These are phyloP conservation scores for Termitomyces sp. DNA, from an alignment of 768 basidiomycete species.

Conservation along the genomic window DNA sequence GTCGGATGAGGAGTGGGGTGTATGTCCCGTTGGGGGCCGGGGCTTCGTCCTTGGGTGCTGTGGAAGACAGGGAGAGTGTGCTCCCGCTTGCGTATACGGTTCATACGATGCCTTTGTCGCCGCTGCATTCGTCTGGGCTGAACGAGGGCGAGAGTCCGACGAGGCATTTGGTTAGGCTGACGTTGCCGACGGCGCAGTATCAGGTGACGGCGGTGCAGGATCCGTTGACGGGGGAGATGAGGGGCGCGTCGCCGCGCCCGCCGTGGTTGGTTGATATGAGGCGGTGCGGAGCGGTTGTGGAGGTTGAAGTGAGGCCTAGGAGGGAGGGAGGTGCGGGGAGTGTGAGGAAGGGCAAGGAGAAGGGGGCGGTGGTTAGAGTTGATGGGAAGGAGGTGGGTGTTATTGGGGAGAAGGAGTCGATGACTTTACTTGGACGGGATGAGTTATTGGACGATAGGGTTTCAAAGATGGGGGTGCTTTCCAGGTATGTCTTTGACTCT, in stretches of 20 bases:
- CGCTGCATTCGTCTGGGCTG: conserved; percentile 68
- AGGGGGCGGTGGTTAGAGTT: conserved; percentile 23
- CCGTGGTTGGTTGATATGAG: conserved; percentile 67
- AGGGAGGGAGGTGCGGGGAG: conserved; percentile 22
- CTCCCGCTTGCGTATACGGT: conserved; percentile 57
- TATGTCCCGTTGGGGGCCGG: conserved; percentile 26
- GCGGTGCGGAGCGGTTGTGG: conserved; percentile 43
- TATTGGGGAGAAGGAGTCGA: conserved; percentile 68
- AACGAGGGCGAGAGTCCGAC: conserved; percentile 42
- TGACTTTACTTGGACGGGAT: conserved; percentile 66
- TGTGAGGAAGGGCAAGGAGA: conserved; percentile 22
- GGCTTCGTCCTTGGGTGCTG: neutral
- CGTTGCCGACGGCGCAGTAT: conserved; percentile 78
- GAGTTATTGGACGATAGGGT: conserved; percentile 71
- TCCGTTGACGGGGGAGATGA: conserved; percentile 70
- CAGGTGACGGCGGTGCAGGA: conserved; percentile 72
- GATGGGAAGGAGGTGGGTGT: conserved; percentile 52
- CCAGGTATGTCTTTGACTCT: conserved; percentile 60
- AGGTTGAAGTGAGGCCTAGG: conserved; percentile 48
- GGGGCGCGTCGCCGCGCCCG: conserved; percentile 55
- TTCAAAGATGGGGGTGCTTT: conserved; percentile 58
- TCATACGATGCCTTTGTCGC: conserved; percentile 76
- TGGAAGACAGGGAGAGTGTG: conserved; percentile 13
- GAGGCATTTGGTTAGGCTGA: conserved; percentile 73
- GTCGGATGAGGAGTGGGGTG: conserved; percentile 28